These are phyloP conservation scores for Hanseniaspora vineae DNA, from an alignment of 805 yeast species.

Conservation along the genomic window DNA sequence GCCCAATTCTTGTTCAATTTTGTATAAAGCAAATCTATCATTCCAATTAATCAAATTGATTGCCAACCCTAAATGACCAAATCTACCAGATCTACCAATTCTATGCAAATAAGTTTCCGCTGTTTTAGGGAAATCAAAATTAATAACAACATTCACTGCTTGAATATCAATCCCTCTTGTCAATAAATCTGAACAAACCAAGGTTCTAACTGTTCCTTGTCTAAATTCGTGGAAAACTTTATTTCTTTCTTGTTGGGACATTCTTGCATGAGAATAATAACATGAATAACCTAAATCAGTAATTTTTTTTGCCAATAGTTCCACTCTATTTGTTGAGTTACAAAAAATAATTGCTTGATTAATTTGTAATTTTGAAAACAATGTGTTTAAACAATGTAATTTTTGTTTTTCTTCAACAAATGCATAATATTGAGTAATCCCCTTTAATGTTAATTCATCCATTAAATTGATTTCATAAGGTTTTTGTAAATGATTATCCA, in stretches of 20 bases:
- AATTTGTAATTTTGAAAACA: slow-evolving; percentile 86
- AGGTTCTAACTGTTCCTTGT: slow-evolving; percentile 93
- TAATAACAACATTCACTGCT: slow-evolving; percentile 95
- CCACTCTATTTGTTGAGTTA: slow-evolving; percentile 93
- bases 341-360: slow-evolving; percentile 96
- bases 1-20: slow-evolving; percentile 93
- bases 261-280: slow-evolving; percentile 91
- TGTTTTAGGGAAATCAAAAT: slow-evolving; percentile 95
- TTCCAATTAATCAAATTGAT: slow-evolving; percentile 94
- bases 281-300: slow-evolving; percentile 95
- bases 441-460: slow-evolving; percentile 94
- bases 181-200: slow-evolving; percentile 90
- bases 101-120: slow-evolving; percentile 97
- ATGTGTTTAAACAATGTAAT: slow-evolving; percentile 87
- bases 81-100: slow-evolving; percentile 98
- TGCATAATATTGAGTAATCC: slow-evolving; percentile 97
- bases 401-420: slow-evolving; percentile 95
- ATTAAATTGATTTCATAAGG: slow-evolving; percentile 93
- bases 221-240: slow-evolving; percentile 97
- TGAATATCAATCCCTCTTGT: slow-evolving; percentile 99
- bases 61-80: slow-evolving; percentile 96
- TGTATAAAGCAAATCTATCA: slow-evolving; percentile 85
- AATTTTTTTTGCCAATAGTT: slow-evolving; percentile 86
- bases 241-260: slow-evolving; percentile 96
- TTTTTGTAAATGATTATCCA: slow-evolving; percentile 78